Percentiles rank a stretch among this genome's conserved stretches.
These are phyloP conservation scores for Lagenidium giganteum DNA, from an alignment of 352 stramenopile species.

Conservation along the genomic window DNA sequence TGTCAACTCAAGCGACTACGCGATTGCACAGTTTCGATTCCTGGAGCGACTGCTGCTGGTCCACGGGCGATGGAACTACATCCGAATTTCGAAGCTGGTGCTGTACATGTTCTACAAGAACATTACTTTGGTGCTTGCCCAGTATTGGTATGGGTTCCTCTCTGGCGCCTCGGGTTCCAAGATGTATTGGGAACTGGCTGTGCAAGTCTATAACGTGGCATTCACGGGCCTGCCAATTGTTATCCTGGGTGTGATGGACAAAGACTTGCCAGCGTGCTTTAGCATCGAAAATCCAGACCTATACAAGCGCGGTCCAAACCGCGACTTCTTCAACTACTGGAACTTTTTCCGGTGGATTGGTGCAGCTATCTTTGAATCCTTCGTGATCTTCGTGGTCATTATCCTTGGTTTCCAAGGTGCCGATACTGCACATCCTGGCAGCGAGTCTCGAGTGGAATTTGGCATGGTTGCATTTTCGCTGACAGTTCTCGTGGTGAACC, in stretches of 20 bases:
- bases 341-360: slow-evolving; percentile 77
- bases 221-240: slow-evolving; percentile 92
- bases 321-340: slow-evolving; percentile 75
- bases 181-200: slow-evolving; percentile 79
- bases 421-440: slow-evolving; percentile 36
- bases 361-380: slow-evolving; percentile 67
- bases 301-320: slow-evolving; percentile 63
- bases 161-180: slow-evolving; percentile 90
- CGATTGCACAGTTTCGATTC: slow-evolving; percentile 92
- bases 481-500: slow-evolving; percentile 91
- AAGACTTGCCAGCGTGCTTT: slow-evolving; percentile 74
- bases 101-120: slow-evolving; percentile 96
- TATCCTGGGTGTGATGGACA: slow-evolving; percentile 76
- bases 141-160: slow-evolving; percentile 92
- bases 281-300: slow-evolving; percentile 72
- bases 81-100: slow-evolving; percentile 87
- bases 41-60: slow-evolving; percentile 87
- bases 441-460: slow-evolving; percentile 75
- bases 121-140: slow-evolving; percentile 84
- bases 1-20: slow-evolving; percentile 93
- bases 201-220: slow-evolving; percentile 94
- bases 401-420: slow-evolving; percentile 73
- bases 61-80: slow-evolving; percentile 91
- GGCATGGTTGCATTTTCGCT: slow-evolving; percentile 89
- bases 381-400: slow-evolving; percentile 81